These are phyloP conservation scores for Cudoniella acicularis DNA, from an alignment of 495 filamentous ascomycete species.

Conservation along the genomic window DNA sequence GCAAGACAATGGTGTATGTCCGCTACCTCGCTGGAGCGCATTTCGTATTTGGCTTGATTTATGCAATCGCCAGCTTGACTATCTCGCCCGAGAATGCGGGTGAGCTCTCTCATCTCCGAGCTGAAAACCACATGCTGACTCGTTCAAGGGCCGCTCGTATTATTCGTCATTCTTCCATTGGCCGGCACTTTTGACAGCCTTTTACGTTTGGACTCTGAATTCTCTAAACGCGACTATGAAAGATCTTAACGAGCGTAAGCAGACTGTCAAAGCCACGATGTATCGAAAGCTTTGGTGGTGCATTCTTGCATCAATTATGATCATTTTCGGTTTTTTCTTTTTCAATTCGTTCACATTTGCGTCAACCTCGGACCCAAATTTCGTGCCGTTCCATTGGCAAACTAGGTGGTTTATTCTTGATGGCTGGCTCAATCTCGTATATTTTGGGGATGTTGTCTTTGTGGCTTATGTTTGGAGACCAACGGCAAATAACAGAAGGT, in stretches of 20 bases:
- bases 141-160: conserved; percentile 73
- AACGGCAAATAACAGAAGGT: conserved; percentile 92
- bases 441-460: conserved; percentile 85
- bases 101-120: conserved; percentile 20
- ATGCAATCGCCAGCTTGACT: conserved; percentile 83
- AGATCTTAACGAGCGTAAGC: conserved; percentile 88
- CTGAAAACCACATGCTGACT: conserved; percentile 5
- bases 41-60: conserved; percentile 93
- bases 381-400: conserved; percentile 94
- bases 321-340: conserved; percentile 95
- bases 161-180: conserved; percentile 90
- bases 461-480: conserved; percentile 97
- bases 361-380: conserved; percentile 74
- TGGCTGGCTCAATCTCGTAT: conserved; percentile 96
- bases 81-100: conserved; percentile 76
- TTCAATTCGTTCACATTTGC: conserved; percentile 94
- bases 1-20: conserved; percentile 90
- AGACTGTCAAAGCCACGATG: conserved; percentile 84
- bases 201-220: conserved; percentile 99
- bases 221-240: conserved; percentile 93
- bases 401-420: conserved; percentile 96
- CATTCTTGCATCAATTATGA: conserved; percentile 84
- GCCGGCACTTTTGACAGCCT: conserved; percentile 90
- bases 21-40: conserved; percentile 87
- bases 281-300: conserved; percentile 99